Base-by-base conservation (phyloP, 345 rosid species). In the Xanthoceras sorbifolium region DNA sequence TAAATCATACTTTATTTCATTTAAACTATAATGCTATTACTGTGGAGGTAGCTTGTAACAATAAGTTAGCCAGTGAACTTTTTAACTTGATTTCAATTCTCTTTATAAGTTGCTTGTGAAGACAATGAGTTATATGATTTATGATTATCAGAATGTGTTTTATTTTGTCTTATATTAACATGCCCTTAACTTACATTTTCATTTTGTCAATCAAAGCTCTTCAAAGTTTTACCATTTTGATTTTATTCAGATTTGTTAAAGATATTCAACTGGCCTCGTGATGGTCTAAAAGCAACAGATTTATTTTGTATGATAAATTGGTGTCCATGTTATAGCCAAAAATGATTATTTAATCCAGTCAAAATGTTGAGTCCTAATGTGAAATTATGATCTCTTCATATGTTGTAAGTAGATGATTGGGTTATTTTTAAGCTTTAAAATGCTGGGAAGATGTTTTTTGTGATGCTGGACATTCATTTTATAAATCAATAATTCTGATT, bases 381-480 rank as follows among this genome's bases (percentile, higher is more conserved):
- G 46, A 28, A 34, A 29, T 63, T 14, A 63, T 8, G 12, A 64
- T 64, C 29, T 57, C 63, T 1, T 57, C 28, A 57, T 57, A n/a
- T 57, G 25, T 6, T 62, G 20, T 62, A 62, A 26, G 32, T 40
- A 11, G 10, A 65, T 3, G 20, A 22, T 64, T 22, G 52, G 42
- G 32, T 34, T 67, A 42, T 22, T 67, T 67, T 67, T 22, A 40
- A 23, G 25, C 32, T 42, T 67, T 40, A 67, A 22, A 22, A 67
- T 40, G 31, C 54, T 11, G 18, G 32, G 8, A 67, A 25, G 28
- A 40, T 1, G 32, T 38, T 11, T 22, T n/a, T 67, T 6, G 4
- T 36, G 70, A 38, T 26, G 66, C 15, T 62, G 38, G 31, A 18
- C 40, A 66, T 66, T 66, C 66, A 62, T 62, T 62, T 29, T 29